phyloP scores from a whole-genome alignment of 257 asterid genomes.

The Phtheirospermum japonicum region DNA sequence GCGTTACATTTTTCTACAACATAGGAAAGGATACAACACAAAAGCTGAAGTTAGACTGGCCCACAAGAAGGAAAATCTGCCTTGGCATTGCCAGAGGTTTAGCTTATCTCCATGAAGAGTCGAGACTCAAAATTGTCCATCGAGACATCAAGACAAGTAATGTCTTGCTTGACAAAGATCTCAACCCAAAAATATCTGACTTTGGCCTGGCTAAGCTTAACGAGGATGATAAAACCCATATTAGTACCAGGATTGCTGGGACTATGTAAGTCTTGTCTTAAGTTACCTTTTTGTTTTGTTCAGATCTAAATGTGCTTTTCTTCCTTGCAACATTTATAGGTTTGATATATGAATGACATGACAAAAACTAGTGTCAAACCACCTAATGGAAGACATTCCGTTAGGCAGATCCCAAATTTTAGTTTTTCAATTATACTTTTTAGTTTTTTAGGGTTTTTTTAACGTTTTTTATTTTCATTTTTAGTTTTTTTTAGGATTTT shows the following conservation, averaged over 20 bases:
- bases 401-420: too few species aligned
- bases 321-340: too few species aligned
- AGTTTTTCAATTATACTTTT: too few species aligned
- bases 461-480: too few species aligned
- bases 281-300: background rate
- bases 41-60: constrained; percentile 71
- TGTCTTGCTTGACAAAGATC: constrained; percentile 72
- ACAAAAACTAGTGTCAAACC: too few species aligned
- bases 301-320: too few species aligned
- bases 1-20: constrained; percentile 4
- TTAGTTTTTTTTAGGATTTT: too few species aligned
- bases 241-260: constrained; percentile 91
- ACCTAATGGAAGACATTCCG: too few species aligned
- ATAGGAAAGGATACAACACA: constrained; percentile 47
- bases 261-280: constrained; percentile 60
- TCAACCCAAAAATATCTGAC: constrained; percentile 82
- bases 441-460: too few species aligned
- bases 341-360: too few species aligned
- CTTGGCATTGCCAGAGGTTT: constrained; percentile 80
- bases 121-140: constrained; percentile 77
- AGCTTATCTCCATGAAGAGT: constrained; percentile 87
- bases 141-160: constrained; percentile 90
- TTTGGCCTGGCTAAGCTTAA: constrained; percentile 86
- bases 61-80: constrained; percentile 68
- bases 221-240: constrained; percentile 74